phyloP scores from a whole-genome alignment of 371 early-diverging fungal species.

The Mucor lusitanicus region DNA sequence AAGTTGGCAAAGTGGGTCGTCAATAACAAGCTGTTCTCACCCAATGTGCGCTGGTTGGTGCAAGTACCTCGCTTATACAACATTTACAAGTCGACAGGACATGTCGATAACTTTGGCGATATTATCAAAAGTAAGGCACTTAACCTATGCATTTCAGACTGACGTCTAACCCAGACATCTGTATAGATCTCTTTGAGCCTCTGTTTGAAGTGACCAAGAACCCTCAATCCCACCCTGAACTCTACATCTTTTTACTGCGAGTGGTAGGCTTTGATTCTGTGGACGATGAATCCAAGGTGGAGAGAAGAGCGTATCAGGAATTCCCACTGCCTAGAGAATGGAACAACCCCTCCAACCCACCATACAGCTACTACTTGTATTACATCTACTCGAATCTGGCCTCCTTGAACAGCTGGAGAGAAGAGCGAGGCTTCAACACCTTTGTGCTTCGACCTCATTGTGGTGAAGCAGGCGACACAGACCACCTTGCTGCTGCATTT shows the following conservation, averaged over 20 bases:
- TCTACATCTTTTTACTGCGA: slow-evolving; percentile 92
- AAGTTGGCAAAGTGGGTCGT: slow-evolving; percentile 95
- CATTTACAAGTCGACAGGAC: slow-evolving; percentile 77
- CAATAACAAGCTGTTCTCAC: slow-evolving; percentile 88
- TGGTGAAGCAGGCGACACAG: slow-evolving; percentile 98
- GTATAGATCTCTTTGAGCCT: slow-evolving; percentile 87
- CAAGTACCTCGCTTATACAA: slow-evolving; percentile 96
- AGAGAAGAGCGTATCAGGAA: slow-evolving; percentile 80
- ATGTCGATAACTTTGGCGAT: slow-evolving; percentile 80
- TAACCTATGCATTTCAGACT: neutral
- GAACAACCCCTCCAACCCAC: slow-evolving; percentile 84
- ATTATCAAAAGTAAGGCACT: slow-evolving; percentile 66
- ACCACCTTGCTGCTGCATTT: slow-evolving; percentile 94
- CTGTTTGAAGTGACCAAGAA: slow-evolving; percentile 92
- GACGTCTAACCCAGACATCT: neutral
- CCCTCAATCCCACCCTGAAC: slow-evolving; percentile 82
- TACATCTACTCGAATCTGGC: slow-evolving; percentile 94
- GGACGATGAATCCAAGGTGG: slow-evolving; percentile 96
- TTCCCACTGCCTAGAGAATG: slow-evolving; percentile 89
- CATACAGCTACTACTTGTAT: slow-evolving; percentile 97
- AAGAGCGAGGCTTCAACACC: slow-evolving; percentile 83
- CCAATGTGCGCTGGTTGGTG: slow-evolving; percentile 96
- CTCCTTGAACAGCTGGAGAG: slow-evolving; percentile 86
- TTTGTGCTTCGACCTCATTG: slow-evolving; percentile 96
- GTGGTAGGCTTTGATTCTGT: slow-evolving; percentile 98